A percentile compares a stretch with the other conserved stretches of the same genome.
Conservation (phyloP, 164 flowering plant genomes). For the Stephania japonica region DNA sequence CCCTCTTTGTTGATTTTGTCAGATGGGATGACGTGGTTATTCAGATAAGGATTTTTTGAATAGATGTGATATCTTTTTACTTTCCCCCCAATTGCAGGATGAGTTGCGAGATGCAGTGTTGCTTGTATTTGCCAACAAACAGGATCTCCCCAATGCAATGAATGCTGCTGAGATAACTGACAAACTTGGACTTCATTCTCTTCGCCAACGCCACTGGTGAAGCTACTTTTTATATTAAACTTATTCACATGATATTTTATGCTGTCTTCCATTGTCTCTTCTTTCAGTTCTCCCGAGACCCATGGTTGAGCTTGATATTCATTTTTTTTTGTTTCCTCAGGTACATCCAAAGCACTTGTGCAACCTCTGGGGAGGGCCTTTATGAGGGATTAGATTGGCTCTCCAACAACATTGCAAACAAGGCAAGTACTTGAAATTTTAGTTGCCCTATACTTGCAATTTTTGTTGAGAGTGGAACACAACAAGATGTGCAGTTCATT, state of each 20-base stretch:
- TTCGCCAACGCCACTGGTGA: conserved; percentile 96
- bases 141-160: conserved; percentile 99
- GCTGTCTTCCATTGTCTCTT: background rate
- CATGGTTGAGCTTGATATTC: background rate
- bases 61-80: background rate
- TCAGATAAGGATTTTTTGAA: background rate
- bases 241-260: background rate
- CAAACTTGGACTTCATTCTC: conserved; percentile 94
- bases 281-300: background rate
- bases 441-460: background rate
- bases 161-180: conserved; percentile 99
- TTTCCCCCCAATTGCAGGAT: conserved; percentile 46
- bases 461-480: background rate
- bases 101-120: conserved; percentile 95
- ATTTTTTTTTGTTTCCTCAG: conserved; percentile 30
- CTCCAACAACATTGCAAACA: conserved; percentile 94
- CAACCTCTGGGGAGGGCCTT: conserved; percentile 93
- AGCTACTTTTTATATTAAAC: background rate
- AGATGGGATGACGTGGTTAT: background rate
- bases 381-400: conserved; percentile 97
- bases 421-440: conserved; percentile 32
- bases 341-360: conserved; percentile 99
- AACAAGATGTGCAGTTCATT: background rate
- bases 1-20: background rate
- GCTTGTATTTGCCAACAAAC: conserved; percentile 99